phyloP scores from a whole-genome alignment of 176 grass and related monocot species.

The Rhynchospora breviuscula region DNA sequence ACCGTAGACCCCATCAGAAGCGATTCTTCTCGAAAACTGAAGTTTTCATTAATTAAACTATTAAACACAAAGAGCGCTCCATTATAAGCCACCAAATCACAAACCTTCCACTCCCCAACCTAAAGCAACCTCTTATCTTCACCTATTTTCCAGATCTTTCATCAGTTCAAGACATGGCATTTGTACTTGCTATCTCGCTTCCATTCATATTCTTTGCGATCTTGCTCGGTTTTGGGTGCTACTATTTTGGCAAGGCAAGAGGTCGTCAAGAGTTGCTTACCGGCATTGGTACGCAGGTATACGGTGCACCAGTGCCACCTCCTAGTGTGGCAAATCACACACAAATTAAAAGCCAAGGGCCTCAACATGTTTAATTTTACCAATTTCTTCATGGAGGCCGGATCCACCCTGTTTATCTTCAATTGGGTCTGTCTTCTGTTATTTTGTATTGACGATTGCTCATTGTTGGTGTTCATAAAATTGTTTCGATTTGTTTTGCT shows the following conservation, averaged over 20 bases:
- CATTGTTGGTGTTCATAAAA: neutral
- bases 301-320: slow-evolving; percentile 48
- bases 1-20: neutral
- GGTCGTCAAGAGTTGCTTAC: slow-evolving; percentile 49
- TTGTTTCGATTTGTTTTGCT: neutral
- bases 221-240: slow-evolving; percentile 70
- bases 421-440: neutral
- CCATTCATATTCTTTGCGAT: slow-evolving; percentile 63
- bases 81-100: neutral
- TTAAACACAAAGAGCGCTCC: neutral
- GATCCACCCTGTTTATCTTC: neutral
- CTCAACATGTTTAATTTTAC: slow-evolving; percentile 29
- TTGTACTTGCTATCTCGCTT: slow-evolving; percentile 60
- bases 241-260: slow-evolving; percentile 67
- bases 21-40: slow-evolving; percentile 19
- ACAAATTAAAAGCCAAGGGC: slow-evolving; percentile 29
- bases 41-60: neutral
- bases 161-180: slow-evolving; percentile 37
- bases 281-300: slow-evolving; percentile 55
- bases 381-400: neutral
- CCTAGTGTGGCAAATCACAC: slow-evolving; percentile 21
- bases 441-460: neutral
- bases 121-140: slow-evolving; percentile 16
- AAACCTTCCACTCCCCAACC: neutral
- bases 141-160: neutral